Evolutionary conservation across 352 stramenopile species (phyloP).

Genomic region (Globisporangium cylindrosporum): DNA sequence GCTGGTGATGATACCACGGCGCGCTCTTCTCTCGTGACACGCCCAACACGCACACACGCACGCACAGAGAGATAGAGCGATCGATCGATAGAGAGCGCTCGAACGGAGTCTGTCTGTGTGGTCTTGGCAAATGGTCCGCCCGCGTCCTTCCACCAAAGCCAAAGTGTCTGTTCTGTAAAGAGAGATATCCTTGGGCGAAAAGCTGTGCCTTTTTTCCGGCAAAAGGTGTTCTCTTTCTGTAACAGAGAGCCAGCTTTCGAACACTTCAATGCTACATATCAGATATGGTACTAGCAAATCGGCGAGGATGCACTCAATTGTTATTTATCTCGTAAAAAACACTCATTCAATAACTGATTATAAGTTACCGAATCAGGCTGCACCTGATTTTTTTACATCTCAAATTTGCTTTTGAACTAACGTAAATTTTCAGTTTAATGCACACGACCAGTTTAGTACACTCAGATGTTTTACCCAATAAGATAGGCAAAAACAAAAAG

Average conservation of each 20-base stretch:
- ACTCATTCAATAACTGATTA: too few species aligned
- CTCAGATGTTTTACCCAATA: constrained; percentile 7
- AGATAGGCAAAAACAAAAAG: neutral
- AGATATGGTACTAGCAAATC: too few species aligned
- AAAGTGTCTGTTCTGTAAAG: neutral
- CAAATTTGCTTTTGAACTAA: too few species aligned
- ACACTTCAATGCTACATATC: too few species aligned
- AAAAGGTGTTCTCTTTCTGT: too few species aligned
- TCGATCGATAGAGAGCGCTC: neutral
- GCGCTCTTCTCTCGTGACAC: neutral
- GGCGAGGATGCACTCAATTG: too few species aligned
- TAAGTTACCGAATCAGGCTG: too few species aligned
- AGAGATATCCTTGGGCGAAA: neutral
- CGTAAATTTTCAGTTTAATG: constrained; percentile 5
- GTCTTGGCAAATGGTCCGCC: neutral
- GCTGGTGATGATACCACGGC: neutral
- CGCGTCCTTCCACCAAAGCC: constrained; percentile 4
- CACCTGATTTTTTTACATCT: too few species aligned
- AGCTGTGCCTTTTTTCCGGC: neutral
- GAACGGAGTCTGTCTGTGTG: neutral
- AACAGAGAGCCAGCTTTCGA: too few species aligned
- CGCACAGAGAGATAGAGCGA: neutral
- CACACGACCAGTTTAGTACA: constrained; percentile 2
- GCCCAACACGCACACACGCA: neutral
- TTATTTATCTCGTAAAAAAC: too few species aligned